These are phyloP conservation scores for Aphanomyces cochlioides DNA, from an alignment of 352 stramenopile species.

Conservation along the genomic window DNA sequence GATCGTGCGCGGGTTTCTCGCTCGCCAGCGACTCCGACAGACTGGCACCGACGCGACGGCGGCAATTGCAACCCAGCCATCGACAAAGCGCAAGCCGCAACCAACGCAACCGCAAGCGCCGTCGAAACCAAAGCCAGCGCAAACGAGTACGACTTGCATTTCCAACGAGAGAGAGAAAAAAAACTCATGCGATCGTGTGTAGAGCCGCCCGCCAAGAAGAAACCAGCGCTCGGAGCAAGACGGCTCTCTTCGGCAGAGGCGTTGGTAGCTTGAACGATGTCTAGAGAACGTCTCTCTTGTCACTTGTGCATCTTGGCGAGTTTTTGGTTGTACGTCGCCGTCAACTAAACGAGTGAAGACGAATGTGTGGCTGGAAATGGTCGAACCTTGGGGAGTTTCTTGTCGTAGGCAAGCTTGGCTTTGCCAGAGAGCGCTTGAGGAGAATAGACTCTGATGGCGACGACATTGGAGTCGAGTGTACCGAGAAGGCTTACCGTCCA, in stretches of 20 bases:
- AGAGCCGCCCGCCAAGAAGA: not conserved
- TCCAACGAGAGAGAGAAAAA: too few relatives aligned
- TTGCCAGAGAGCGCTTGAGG: slow-evolving; percentile 1
- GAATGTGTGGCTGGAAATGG: not conserved
- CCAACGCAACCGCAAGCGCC: not conserved
- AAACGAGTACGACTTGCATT: not conserved
- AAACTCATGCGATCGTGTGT: too few relatives aligned
- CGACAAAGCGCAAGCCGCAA: slow-evolving; percentile 1
- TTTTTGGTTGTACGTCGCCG: slow-evolving; percentile 7
- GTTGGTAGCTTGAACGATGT: too few relatives aligned
- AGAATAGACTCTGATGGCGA: not conserved
- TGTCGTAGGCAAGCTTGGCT: slow-evolving; percentile 24
- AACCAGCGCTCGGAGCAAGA: not conserved
- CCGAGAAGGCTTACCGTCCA: slow-evolving; percentile 19
- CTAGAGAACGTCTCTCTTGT: too few relatives aligned
- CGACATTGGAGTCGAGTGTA: too few relatives aligned
- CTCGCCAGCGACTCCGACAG: not conserved
- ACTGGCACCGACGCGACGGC: not conserved
- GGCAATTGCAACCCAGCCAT: not conserved
- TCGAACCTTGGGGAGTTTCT: slow-evolving; percentile 22
- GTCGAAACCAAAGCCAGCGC: not conserved
- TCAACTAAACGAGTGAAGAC: not conserved
- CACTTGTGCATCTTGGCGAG: slow-evolving; percentile 4
- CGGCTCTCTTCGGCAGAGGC: not conserved
- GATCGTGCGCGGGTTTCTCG: slow-evolving; percentile 2